phyloP scores from a whole-genome alignment of 495 filamentous ascomycete species.

The Cudoniella acicularis region DNA sequence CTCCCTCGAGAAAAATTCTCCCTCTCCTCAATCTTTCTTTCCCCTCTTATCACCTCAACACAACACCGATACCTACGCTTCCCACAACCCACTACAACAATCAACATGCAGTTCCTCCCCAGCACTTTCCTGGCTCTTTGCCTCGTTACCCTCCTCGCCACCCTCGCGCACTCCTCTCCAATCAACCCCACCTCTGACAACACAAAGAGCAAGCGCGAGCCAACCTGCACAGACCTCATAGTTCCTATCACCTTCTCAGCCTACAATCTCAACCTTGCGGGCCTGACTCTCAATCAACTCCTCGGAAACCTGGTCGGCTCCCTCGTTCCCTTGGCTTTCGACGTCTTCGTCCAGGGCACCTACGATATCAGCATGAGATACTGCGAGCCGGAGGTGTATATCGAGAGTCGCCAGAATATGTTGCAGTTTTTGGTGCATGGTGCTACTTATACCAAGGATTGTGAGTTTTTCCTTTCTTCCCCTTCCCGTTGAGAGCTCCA shows the following conservation, averaged over 20 bases:
- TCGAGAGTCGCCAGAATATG: neutral
- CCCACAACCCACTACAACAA: no score
- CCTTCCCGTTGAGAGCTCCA: no score
- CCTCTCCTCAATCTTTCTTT: no score
- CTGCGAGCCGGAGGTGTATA: neutral
- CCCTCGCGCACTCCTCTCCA: neutral
- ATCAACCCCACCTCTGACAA: neutral
- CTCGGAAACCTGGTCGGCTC: no score
- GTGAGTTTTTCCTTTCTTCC: neutral
- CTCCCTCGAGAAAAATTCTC: no score
- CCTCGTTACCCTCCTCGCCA: neutral
- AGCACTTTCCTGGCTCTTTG: no score
- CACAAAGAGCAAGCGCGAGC: neutral
- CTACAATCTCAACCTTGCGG: neutral
- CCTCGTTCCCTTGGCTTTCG: slow-evolving; percentile 1
- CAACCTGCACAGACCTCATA: neutral
- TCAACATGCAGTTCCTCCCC: no score
- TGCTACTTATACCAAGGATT: slow-evolving; percentile 8
- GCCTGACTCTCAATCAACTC: neutral
- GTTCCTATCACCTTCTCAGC: neutral
- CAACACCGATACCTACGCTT: no score
- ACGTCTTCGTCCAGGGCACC: slow-evolving; percentile 7
- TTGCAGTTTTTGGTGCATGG: slow-evolving; percentile 1
- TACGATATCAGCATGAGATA: slow-evolving; percentile 1
- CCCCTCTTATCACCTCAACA: no score